phyloP scores from a whole-genome alignment of 331 rosid species.

The Acacia pycnantha region DNA sequence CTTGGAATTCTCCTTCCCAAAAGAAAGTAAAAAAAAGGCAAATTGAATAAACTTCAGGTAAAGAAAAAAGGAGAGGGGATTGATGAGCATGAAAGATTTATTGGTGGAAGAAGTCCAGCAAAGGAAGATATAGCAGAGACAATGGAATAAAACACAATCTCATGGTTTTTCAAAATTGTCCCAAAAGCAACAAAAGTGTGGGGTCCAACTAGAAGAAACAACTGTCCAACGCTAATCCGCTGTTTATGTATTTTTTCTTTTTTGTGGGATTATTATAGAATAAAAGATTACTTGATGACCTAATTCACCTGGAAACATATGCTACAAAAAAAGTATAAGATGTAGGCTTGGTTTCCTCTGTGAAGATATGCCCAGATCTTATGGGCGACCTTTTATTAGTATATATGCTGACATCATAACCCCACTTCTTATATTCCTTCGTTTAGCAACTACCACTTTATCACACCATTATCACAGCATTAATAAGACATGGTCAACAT shows the following conservation, averaged over 20 bases:
- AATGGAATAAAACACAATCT: constrained; percentile 82
- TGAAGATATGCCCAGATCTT: constrained; percentile 96
- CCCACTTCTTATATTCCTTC: constrained; percentile 86
- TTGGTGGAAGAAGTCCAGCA: constrained; percentile 73
- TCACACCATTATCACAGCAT: constrained; percentile 37
- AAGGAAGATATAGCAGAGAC: constrained; percentile 53
- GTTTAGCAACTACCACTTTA: constrained; percentile 45
- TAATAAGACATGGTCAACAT: constrained; percentile 58
- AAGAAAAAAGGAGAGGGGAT: constrained; percentile 37
- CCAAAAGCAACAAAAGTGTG: constrained; percentile 55
- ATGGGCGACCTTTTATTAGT: constrained; percentile 61
- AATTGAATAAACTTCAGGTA: constrained; percentile 29
- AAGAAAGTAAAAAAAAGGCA: constrained; percentile 31
- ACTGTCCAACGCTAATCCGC: constrained; percentile 63
- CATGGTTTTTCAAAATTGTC: constrained; percentile 57
- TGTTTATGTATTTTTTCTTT: constrained; percentile 13
- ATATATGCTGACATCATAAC: constrained; percentile 88
- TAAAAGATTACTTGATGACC: constrained; percentile 59
- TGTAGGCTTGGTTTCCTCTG: constrained; percentile 69
- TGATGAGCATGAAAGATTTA: constrained; percentile 51
- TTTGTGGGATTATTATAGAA: constrained; percentile 35
- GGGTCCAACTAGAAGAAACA: constrained; percentile 56
- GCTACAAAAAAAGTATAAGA: constrained; percentile 40
- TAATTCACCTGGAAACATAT: constrained; percentile 76
- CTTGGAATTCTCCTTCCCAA: constrained; percentile 66